Evolutionary conservation across 2,329 filamentous ascomycete species (phyloP).

Genomic region (Parastagonospora avenae): DNA sequence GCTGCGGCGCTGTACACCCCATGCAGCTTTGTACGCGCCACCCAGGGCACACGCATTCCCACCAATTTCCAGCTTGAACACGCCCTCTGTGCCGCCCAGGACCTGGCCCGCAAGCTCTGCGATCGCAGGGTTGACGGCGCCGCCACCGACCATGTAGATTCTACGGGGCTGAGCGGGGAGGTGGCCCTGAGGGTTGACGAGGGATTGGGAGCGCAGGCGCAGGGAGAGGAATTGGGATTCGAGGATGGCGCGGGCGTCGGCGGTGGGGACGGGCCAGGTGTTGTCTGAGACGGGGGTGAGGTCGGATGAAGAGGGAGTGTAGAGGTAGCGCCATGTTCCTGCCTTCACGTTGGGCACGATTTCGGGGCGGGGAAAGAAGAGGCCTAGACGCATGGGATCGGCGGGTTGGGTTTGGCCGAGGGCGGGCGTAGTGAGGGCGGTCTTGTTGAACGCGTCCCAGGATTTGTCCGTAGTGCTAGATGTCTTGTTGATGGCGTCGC

Average conservation of each 20-base stretch:
- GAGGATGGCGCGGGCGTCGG: slow-evolving; percentile 85
- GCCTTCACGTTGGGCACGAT: slow-evolving; percentile 90
- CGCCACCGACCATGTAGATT: slow-evolving; percentile 93
- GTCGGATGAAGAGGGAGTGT: slow-evolving; percentile 54
- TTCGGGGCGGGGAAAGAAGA: slow-evolving; percentile 95
- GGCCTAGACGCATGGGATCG: slow-evolving; percentile 77
- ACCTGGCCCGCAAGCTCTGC: slow-evolving; percentile 84
- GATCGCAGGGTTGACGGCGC: slow-evolving; percentile 87
- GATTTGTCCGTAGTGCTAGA: slow-evolving; percentile 52
- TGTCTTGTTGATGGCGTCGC: slow-evolving; percentile 73
- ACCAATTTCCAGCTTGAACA: slow-evolving; percentile 91
- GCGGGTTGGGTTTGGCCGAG: slow-evolving; percentile 62
- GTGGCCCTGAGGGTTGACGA: slow-evolving; percentile 64
- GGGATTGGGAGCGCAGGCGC: slow-evolving; percentile 78
- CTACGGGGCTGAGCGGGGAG: slow-evolving; percentile 84
- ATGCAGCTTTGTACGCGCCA: slow-evolving; percentile 93
- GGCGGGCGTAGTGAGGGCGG: slow-evolving; percentile 69
- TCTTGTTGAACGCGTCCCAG: slow-evolving; percentile 83
- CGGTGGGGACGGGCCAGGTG: slow-evolving; percentile 59
- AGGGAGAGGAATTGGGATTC: slow-evolving; percentile 95
- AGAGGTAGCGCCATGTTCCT: slow-evolving; percentile 85
- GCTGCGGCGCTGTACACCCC: slow-evolving; percentile 75
- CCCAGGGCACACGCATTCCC: slow-evolving; percentile 94
- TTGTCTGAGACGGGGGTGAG: slow-evolving; percentile 43
- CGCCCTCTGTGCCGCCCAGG: slow-evolving; percentile 84